These are phyloP conservation scores for Cutaneotrichosporon cutaneum DNA, from an alignment of 1,284 basidiomycete species.

Conservation along the genomic window DNA sequence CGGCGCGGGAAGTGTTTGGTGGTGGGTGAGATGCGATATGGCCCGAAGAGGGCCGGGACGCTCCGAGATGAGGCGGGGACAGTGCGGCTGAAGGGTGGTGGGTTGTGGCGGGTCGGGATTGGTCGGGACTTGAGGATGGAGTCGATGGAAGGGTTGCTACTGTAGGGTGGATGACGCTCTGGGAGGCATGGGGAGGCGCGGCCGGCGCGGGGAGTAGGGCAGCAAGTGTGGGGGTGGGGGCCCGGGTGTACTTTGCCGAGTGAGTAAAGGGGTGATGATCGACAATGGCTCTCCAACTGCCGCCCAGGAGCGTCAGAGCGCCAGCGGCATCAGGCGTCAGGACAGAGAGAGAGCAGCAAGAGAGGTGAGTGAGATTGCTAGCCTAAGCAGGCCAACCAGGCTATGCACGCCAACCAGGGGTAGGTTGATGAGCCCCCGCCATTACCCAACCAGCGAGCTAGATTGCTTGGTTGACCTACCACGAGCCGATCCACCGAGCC, in stretches of 20 bases:
- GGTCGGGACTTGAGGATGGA: conserved; percentile 1
- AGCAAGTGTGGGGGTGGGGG: not conserved
- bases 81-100: not conserved
- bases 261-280: not conserved
- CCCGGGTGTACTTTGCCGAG: not conserved
- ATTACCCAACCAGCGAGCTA: not conserved
- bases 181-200: too few relatives aligned
- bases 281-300: not conserved
- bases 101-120: conserved; percentile 1
- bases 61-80: not conserved
- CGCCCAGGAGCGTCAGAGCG: too few relatives aligned
- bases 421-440: not conserved
- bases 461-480: too few relatives aligned
- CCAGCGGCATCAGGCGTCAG: too few relatives aligned
- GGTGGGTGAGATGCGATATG: not conserved
- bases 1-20: not conserved
- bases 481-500: not conserved
- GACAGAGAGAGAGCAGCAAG: too few relatives aligned
- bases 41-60: not conserved
- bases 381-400: too few relatives aligned
- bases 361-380: too few relatives aligned
- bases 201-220: not conserved
- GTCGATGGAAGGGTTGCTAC: not conserved
- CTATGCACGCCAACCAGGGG: not conserved
- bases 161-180: not conserved